Percentiles rank a stretch among this genome's conserved stretches.
Evolutionary conservation across 768 basidiomycete genomes (phyloP).

Genomic region (Kwoniella europaea): DNA sequence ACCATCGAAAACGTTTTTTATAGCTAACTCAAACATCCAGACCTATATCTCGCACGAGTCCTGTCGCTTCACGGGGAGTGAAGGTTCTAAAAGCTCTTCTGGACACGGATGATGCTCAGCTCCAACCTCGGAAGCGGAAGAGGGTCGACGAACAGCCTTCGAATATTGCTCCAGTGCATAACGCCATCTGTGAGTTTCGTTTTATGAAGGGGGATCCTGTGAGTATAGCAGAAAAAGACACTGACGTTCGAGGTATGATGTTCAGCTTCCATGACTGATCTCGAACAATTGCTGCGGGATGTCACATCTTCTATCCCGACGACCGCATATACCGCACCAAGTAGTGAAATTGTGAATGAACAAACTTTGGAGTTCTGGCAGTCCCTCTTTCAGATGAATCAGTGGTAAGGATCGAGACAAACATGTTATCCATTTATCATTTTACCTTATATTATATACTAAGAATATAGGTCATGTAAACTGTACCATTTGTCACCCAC

Average conservation of each 20-base stretch:
- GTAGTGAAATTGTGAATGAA: background rate
- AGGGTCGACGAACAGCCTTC: background rate
- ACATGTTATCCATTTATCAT: background rate
- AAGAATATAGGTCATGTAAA: no score
- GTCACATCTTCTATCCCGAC: conserved; percentile 2
- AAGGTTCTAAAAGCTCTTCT: conserved; percentile 34
- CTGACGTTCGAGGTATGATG: background rate
- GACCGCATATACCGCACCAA: background rate
- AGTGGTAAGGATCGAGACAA: background rate
- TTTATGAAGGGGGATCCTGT: no score
- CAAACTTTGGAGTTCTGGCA: conserved; percentile 22
- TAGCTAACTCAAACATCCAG: background rate
- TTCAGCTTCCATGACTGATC: conserved; percentile 20
- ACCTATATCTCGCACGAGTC: conserved; percentile 22
- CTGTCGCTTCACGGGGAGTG: conserved; percentile 30
- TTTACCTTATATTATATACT: background rate
- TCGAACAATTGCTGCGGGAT: conserved; percentile 20
- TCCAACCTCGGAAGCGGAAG: conserved; percentile 15
- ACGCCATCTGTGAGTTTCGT: background rate
- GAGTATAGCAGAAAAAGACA: background rate
- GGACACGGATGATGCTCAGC: conserved; percentile 16
- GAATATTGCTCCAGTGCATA: background rate
- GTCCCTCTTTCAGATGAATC: conserved; percentile 25
- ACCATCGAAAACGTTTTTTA: background rate
- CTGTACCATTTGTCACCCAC: no score